phyloP scores from a whole-genome alignment of 176 grass and related monocot species.

The Aegilops speltoides region DNA sequence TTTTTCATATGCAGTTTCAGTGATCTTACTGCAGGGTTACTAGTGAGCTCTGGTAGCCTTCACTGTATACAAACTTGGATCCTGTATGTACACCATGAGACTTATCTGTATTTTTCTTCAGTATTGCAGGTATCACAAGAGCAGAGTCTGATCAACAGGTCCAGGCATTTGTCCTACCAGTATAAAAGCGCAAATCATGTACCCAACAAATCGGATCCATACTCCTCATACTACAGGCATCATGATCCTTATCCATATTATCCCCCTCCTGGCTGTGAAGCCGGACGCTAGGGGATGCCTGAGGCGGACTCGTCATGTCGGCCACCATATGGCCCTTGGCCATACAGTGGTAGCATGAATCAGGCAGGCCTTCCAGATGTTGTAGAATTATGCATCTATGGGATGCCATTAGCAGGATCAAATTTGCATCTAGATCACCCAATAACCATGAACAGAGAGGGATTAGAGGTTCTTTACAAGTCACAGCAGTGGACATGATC shows the following conservation, averaged over 20 bases:
- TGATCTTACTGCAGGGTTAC: background rate
- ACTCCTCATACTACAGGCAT: no score
- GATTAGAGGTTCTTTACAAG: no score
- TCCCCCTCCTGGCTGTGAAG: conserved; percentile 43
- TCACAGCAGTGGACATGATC: no score
- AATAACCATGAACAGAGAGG: no score
- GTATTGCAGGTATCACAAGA: conserved; percentile 28
- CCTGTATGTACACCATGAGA: background rate
- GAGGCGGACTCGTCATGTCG: conserved; percentile 31
- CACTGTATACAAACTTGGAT: background rate
- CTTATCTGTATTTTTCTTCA: background rate
- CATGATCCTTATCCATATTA: conserved; percentile 44
- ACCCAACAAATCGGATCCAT: conserved; percentile 49
- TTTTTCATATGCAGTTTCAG: no score
- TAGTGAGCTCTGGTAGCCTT: no score
- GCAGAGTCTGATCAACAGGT: background rate
- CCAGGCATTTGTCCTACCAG: conserved; percentile 25
- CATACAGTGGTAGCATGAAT: no score
- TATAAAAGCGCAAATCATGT: conserved; percentile 41
- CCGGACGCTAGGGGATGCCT: conserved; percentile 11
- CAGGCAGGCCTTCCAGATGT: conserved; percentile 28
- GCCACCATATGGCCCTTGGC: conserved; percentile 33
- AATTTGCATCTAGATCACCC: no score
- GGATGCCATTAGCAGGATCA: no score
- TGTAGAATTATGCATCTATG: no score